These are phyloP conservation scores for Persicaria maculosa DNA, from an alignment of 148 eudicot genomes.

Conservation along the genomic window DNA sequence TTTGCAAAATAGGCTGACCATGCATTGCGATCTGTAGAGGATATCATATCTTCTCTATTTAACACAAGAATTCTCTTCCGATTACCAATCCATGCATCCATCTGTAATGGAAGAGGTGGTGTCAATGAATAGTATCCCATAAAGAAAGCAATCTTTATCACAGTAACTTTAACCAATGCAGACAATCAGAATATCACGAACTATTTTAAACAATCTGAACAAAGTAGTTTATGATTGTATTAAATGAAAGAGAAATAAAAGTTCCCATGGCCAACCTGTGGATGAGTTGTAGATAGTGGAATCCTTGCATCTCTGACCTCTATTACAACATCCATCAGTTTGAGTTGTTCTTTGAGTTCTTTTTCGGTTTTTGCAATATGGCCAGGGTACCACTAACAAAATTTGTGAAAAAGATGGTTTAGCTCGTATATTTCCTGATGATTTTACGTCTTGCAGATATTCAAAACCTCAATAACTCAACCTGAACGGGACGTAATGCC, in stretches of 20 bases:
- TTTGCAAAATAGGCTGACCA: slow-evolving; percentile 87
- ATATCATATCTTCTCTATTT: slow-evolving; percentile 98
- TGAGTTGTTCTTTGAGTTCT: slow-evolving; percentile 92
- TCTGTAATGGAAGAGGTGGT: slow-evolving; percentile 32
- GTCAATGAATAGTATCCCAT: neutral
- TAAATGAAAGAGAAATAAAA: neutral
- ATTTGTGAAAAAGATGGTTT: neutral
- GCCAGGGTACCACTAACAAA: slow-evolving; percentile 91
- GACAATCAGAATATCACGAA: slow-evolving; percentile 3
- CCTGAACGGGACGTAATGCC: slow-evolving; percentile 87
- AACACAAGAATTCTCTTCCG: slow-evolving; percentile 81
- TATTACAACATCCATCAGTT: slow-evolving; percentile 96
- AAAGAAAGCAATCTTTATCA: neutral
- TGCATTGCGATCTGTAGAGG: slow-evolving; percentile 79
- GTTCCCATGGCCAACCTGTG: slow-evolving; percentile 44
- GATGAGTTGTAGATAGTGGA: slow-evolving; percentile 92
- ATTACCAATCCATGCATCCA: slow-evolving; percentile 92
- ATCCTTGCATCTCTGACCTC: slow-evolving; percentile 98
- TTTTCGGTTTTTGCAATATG: slow-evolving; percentile 98
- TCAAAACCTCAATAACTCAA: slow-evolving; percentile 13
- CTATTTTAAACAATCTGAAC: neutral
- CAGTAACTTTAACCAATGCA: neutral
- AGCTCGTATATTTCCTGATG: neutral
- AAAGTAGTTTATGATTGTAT: neutral
- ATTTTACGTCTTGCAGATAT: neutral